Conservation (phyloP, 371 early-diverging fungal species). For the Mortierella sp. region DNA sequence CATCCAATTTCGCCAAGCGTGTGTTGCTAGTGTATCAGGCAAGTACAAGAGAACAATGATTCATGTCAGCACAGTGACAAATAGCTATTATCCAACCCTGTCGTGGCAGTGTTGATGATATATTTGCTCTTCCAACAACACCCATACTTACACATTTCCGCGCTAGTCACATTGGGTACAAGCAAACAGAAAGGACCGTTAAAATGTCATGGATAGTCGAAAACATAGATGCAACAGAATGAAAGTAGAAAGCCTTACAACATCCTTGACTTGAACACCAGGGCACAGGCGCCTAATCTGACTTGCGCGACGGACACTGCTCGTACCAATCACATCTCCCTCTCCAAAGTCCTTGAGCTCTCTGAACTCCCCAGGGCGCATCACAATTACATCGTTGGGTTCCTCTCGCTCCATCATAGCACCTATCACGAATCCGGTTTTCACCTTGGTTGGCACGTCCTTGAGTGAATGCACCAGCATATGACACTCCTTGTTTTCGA, state of each 20-base stretch:
- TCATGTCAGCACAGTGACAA: too few species aligned
- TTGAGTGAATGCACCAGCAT: slow-evolving; percentile 95
- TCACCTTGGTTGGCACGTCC: slow-evolving; percentile 92
- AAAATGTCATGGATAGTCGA: neutral
- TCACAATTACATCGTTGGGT: slow-evolving; percentile 90
- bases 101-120: too few species aligned
- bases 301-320: slow-evolving; percentile 90
- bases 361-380: slow-evolving; percentile 56
- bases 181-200: neutral
- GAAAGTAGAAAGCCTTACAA: slow-evolving; percentile 63
- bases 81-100: too few species aligned
- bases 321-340: slow-evolving; percentile 91
- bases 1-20: slow-evolving; percentile 91
- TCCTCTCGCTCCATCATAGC: slow-evolving; percentile 89
- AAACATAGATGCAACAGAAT: neutral
- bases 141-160: slow-evolving; percentile 36
- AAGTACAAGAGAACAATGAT: too few species aligned
- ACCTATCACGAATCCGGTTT: slow-evolving; percentile 84
- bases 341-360: slow-evolving; percentile 69
- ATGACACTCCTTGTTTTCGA: slow-evolving; percentile 79
- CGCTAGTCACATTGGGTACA: slow-evolving; percentile 8
- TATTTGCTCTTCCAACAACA: too few species aligned
- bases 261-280: slow-evolving; percentile 79
- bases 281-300: slow-evolving; percentile 88
- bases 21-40: slow-evolving; percentile 67